Evolutionary conservation across 176 grass and related monocot genomes (phyloP).

Genomic region (Zoysia japonica): DNA sequence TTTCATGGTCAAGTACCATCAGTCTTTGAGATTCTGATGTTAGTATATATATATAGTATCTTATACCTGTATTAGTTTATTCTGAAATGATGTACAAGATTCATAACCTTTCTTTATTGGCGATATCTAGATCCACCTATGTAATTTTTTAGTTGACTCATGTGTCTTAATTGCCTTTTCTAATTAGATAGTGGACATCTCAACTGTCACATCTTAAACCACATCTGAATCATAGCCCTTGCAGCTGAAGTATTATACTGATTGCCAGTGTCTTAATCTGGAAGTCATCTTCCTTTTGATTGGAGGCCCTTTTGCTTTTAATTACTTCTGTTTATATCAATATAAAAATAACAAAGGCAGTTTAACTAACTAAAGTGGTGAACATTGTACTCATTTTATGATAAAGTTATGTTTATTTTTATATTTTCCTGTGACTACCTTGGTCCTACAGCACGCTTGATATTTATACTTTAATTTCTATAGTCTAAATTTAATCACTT

Average conservation of each 20-base stretch:
- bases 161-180: slow-evolving; percentile 9
- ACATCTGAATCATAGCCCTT: slow-evolving; percentile 42
- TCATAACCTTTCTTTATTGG: not conserved
- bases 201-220: slow-evolving; percentile 17
- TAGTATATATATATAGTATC: too few species aligned
- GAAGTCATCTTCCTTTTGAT: slow-evolving; percentile 47
- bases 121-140: not conserved
- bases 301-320: slow-evolving; percentile 10
- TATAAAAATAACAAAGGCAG: not conserved
- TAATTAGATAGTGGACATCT: slow-evolving; percentile 30
- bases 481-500: not conserved
- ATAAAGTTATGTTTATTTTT: too few species aligned
- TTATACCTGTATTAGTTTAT: too few species aligned
- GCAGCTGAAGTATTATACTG: slow-evolving; percentile 22
- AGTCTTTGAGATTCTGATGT: not conserved
- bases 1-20: not conserved
- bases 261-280: slow-evolving; percentile 40
- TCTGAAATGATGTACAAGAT: slow-evolving; percentile 9
- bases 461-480: not conserved
- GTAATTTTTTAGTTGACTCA: slow-evolving; percentile 24
- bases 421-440: too few species aligned
- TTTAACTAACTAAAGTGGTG: slow-evolving; percentile 34
- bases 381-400: not conserved
- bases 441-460: too few species aligned
- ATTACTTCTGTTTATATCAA: slow-evolving; percentile 35